phyloP scores from a whole-genome alignment of 495 filamentous ascomycete species.

The Sordaria brevicollis region DNA sequence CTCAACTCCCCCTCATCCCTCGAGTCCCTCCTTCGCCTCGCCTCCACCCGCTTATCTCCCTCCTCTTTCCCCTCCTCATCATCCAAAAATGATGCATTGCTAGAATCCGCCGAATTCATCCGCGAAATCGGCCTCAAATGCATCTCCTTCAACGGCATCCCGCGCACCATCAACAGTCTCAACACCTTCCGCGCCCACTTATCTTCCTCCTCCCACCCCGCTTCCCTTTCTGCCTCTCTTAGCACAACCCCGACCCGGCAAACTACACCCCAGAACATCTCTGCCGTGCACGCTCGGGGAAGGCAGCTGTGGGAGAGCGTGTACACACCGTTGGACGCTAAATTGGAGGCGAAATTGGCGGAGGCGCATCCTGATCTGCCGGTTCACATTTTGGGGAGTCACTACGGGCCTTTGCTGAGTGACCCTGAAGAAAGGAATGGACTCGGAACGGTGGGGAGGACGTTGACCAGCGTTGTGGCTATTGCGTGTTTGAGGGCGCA shows the following conservation, averaged over 20 bases:
- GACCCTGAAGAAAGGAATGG: constrained; percentile 42
- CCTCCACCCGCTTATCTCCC: constrained; percentile 21
- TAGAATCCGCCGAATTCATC: constrained; percentile 62
- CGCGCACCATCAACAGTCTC: constrained; percentile 69
- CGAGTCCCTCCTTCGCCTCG: constrained; percentile 33
- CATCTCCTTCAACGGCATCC: constrained; percentile 77
- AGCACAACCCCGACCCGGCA: constrained; percentile 37
- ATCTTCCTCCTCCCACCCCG: constrained; percentile 39
- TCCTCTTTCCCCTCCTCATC: background rate
- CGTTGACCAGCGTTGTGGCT: constrained; percentile 57
- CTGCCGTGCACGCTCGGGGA: constrained; percentile 43
- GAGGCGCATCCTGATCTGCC: constrained; percentile 66
- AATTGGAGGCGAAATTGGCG: constrained; percentile 55
- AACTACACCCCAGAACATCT: constrained; percentile 38
- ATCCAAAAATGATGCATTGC: constrained; percentile 19
- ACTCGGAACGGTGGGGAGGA: constrained; percentile 46
- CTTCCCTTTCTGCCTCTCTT: constrained; percentile 25
- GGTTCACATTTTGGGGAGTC: constrained; percentile 58
- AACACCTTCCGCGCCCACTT: constrained; percentile 52
- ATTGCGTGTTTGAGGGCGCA: constrained; percentile 62
- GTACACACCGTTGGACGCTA: constrained; percentile 59
- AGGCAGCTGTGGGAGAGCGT: constrained; percentile 58
- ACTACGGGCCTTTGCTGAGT: constrained; percentile 61
- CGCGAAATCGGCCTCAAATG: constrained; percentile 73
- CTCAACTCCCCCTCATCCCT: constrained; percentile 28